Evolutionary conservation across 179 eudicot species (phyloP).

Genomic region (Beta corolliflora): DNA sequence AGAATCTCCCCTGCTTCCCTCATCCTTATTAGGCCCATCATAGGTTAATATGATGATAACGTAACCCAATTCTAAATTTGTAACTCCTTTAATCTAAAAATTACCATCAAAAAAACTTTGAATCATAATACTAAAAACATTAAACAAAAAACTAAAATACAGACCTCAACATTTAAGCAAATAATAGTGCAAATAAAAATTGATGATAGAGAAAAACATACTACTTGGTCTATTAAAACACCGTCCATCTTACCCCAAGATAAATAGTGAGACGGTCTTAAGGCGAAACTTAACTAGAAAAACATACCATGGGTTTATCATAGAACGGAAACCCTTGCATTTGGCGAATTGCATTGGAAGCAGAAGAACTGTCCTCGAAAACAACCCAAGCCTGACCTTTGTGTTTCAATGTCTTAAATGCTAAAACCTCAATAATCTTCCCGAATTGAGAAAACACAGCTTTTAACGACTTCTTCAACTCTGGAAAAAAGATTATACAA

Average conservation of each 20-base stretch:
- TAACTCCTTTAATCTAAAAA: not conserved
- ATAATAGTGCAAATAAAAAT: too few relatives aligned
- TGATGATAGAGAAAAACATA: too few relatives aligned
- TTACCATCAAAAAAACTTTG: too few relatives aligned
- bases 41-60: not conserved
- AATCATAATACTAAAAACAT: too few relatives aligned
- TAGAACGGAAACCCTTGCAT: slow-evolving; percentile 97
- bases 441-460: slow-evolving; percentile 97
- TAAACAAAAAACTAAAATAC: too few relatives aligned
- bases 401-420: slow-evolving; percentile 95
- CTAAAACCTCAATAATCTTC: slow-evolving; percentile 89
- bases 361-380: slow-evolving; percentile 83
- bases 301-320: slow-evolving; percentile 88
- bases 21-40: not conserved
- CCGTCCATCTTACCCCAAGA: too few relatives aligned
- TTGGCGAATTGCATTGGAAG: slow-evolving; percentile 76
- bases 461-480: slow-evolving; percentile 77
- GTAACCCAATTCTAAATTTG: not conserved
- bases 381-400: slow-evolving; percentile 99
- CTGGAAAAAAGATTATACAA: slow-evolving; percentile 34
- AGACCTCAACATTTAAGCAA: too few relatives aligned
- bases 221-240: too few relatives aligned
- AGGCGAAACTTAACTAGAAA: not conserved
- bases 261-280: too few relatives aligned
- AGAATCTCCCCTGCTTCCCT: not conserved